Evolutionary conservation across 2,329 filamentous ascomycete species (phyloP), one percentile per base, ranked within the genome.

Genomic region (Sclerotinia subarctica): DNA sequence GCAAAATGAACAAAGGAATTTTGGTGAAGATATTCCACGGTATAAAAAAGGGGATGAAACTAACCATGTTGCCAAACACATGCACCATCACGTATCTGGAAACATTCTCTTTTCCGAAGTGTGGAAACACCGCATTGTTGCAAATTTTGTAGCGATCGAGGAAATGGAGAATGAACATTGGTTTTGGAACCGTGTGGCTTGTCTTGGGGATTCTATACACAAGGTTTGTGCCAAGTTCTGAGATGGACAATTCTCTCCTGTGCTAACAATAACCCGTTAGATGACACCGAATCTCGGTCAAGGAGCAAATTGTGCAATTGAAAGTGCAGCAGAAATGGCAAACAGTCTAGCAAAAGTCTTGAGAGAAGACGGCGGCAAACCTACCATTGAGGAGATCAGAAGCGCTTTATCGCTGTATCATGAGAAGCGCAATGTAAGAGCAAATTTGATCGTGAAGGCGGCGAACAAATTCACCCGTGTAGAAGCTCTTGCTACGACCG

Each of bases 241-340:
- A n/a, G 2, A n/a, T 2, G 26, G 21, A 24, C 0, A 13, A 3
- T 63, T 5, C 0, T 15, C 10, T n/a, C 5, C 19, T n/a, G 44
- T 49, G 42, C 63, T 66, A 13, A 66, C 17, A 3, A 5, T 35
- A 11, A 46, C 4, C 11, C 38, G 4, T 21, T 32, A 66, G 63
- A 66, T 66, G 52, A 56, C 63, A 56, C 63, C 63, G 10, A 66
- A 66, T 49, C 51, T 66, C 1, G 80, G 79, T 11, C 79, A 80
- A 72, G 80, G 80, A 0, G 80, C 78, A 21, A 81, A 81, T 69
- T 75, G 72, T 67, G 79, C 79, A 1, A 79, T 81, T 21, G 80
- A 82, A 70, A 76, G 76, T 64, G 79, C 77, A 3, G 79, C 79
- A 6, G 72, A 73, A 13, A 70, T 80, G 5, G 74, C 78, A 15